Evolutionary conservation across 2,329 filamentous ascomycete genomes (phyloP), one percentile per base, ranked within the genome.

Genomic region (Colletotrichum sp.): DNA sequence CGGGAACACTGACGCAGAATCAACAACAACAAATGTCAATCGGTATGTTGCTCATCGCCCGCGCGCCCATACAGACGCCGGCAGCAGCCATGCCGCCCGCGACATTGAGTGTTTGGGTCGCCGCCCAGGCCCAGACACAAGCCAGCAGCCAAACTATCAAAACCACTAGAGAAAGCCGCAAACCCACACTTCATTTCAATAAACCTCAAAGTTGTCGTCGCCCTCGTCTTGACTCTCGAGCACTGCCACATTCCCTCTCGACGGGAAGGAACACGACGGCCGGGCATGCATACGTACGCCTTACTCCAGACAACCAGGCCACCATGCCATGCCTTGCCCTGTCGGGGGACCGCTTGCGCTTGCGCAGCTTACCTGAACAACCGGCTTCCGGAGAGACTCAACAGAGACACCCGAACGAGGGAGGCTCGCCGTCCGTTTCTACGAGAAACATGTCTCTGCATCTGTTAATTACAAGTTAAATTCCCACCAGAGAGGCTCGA

Each of bases 191-290:
- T 67, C 61, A 72, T 72, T 72, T 75, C 55, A 43, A 61, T 70
- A 61, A 21, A 61, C 59, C 36, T 63, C 52, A 28, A 32, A 18
- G 28, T 24, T 60, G n/a, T 67, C 26, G 34, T 48, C 63, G n/a
- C 67, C 55, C 24, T 67, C 63, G 48, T 63, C 55, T 67, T 67
- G 61, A 67, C 55, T 72, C 55, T 67, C 36, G 61, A 72, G 72
- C 72, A 75, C 72, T 75, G 72, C 72, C 72, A 72, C 72, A n/a
- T 55, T 30, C 61, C 34, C 26, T 26, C 32, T 55, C 21, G 21
- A n/a, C 57, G 30, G 55, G 55, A 48, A 73, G 65, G 65, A 73
- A 52, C 57, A 43, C 36, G 61, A 48, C 61, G 66, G 43, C 48
- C 43, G 65, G 24, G 34, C 57, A 70, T 52, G 68, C 55, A 43